A percentile compares a stretch with the other conserved stretches of the same genome.
Evolutionary conservation across 2,329 filamentous ascomycete species (phyloP).

Genomic region (Colletotrichum tropicale): DNA sequence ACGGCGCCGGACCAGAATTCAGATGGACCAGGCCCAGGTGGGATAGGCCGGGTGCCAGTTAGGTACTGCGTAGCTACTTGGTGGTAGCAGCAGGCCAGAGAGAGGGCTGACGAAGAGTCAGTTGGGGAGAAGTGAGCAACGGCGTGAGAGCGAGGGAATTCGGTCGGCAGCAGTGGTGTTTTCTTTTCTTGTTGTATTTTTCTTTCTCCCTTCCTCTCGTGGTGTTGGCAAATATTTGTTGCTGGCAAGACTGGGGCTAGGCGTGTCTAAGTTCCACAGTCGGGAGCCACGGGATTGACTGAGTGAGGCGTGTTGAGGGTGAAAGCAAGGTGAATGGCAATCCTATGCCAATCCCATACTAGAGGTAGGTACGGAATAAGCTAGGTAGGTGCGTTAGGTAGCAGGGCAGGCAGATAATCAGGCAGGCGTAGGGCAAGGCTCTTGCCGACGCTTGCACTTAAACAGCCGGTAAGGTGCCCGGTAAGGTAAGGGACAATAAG

Average conservation of each 20-base stretch:
- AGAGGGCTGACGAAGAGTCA: background rate
- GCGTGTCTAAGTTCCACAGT: background rate
- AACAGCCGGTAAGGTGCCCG: background rate
- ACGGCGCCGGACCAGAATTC: conserved; percentile 1
- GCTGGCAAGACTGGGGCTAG: background rate
- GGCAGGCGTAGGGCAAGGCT: background rate
- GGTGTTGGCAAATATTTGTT: background rate
- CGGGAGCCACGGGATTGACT: background rate
- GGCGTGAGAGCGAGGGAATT: background rate
- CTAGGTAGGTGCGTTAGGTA: background rate
- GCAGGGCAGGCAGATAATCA: background rate
- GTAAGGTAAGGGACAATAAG: background rate
- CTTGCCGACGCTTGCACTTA: background rate
- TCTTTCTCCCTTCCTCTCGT: background rate
- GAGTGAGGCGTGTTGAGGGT: background rate
- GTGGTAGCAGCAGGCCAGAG: background rate
- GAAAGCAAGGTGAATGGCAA: background rate
- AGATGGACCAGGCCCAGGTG: background rate
- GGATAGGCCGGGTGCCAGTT: background rate
- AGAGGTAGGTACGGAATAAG: background rate
- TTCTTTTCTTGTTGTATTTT: background rate
- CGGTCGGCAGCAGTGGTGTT: background rate
- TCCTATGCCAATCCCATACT: background rate
- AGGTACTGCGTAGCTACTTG: background rate
- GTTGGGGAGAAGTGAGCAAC: background rate